Conservation (phyloP, 1,284 basidiomycete species). For the Heterobasidion irregulare region DNA sequence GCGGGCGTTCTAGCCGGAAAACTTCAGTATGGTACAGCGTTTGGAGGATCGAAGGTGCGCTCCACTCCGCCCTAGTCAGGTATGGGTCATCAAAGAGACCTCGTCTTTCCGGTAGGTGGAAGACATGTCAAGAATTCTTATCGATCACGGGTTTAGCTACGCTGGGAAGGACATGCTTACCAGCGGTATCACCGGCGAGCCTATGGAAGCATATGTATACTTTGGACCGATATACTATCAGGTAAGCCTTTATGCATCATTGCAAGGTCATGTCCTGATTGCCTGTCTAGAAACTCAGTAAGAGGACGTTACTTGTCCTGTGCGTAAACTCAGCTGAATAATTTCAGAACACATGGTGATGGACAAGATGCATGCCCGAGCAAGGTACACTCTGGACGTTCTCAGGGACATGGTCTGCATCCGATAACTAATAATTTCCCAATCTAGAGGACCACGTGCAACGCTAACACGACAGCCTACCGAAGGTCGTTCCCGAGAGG, state of each 20-base stretch:
- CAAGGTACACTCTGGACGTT: slow-evolving; percentile 47
- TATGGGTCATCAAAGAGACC: neutral
- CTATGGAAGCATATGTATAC: slow-evolving; percentile 94
- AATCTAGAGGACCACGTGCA: slow-evolving; percentile 81
- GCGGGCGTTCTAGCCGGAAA: slow-evolving; percentile 85
- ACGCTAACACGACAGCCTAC: slow-evolving; percentile 97
- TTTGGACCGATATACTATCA: slow-evolving; percentile 99
- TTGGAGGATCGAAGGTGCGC: slow-evolving; percentile 88
- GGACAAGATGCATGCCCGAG: slow-evolving; percentile 99
- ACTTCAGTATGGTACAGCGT: slow-evolving; percentile 92
- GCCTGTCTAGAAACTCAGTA: slow-evolving; percentile 65
- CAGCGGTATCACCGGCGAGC: slow-evolving; percentile 95
- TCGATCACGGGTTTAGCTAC: slow-evolving; percentile 95
- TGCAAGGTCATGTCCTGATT: neutral
- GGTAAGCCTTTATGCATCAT: slow-evolving; percentile 30
- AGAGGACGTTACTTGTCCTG: slow-evolving; percentile 18
- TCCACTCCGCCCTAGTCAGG: slow-evolving; percentile 4
- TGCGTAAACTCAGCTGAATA: slow-evolving; percentile 1
- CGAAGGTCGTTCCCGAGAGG: slow-evolving; percentile 95
- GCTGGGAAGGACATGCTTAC: slow-evolving; percentile 98
- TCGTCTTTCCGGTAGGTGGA: slow-evolving; percentile 57
- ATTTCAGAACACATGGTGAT: slow-evolving; percentile 89
- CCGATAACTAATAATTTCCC: neutral
- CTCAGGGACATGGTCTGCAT: neutral
- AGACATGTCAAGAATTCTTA: slow-evolving; percentile 94